Conservation (phyloP, 202 grass and related monocot genomes). For the Schoenoplectus tabernaemontani region DNA sequence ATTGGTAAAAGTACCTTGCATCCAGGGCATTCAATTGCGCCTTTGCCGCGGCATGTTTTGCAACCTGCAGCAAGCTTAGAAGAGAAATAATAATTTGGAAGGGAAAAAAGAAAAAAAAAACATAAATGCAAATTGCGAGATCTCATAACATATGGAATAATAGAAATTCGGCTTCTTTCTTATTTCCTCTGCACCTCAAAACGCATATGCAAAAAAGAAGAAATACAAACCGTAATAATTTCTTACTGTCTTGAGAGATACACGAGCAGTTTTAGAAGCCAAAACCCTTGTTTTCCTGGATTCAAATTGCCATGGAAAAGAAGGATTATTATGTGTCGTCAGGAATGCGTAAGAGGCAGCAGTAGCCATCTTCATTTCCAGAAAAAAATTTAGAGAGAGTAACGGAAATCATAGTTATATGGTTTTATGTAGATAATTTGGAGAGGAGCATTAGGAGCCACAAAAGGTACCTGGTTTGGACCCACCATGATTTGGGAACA, state of each 20-base stretch:
- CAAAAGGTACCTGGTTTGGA: neutral
- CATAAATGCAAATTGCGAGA: neutral
- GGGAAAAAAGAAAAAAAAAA: neutral
- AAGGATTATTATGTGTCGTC: neutral
- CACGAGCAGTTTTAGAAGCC: neutral
- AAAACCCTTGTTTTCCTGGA: neutral
- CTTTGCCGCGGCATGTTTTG: slow-evolving; percentile 72
- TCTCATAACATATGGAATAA: neutral
- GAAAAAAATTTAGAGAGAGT: neutral
- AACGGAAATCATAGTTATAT: neutral
- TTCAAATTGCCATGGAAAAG: neutral
- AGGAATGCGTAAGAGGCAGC: neutral
- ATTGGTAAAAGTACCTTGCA: slow-evolving; percentile 45
- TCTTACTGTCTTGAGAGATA: neutral
- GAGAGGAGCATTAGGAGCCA: neutral
- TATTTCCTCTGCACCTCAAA: too few relatives aligned
- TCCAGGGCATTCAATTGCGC: slow-evolving; percentile 68
- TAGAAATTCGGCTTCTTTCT: too few relatives aligned
- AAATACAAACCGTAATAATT: too few relatives aligned
- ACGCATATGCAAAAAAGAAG: too few relatives aligned
- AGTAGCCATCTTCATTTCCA: slow-evolving; percentile 6
- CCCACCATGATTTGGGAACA: neutral
- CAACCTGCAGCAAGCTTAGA: slow-evolving; percentile 41
- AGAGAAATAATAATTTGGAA: neutral
- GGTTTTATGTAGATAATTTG: neutral